phyloP scores from a whole-genome alignment of 1,284 basidiomycete species.

The Sporisorium sorghi region DNA sequence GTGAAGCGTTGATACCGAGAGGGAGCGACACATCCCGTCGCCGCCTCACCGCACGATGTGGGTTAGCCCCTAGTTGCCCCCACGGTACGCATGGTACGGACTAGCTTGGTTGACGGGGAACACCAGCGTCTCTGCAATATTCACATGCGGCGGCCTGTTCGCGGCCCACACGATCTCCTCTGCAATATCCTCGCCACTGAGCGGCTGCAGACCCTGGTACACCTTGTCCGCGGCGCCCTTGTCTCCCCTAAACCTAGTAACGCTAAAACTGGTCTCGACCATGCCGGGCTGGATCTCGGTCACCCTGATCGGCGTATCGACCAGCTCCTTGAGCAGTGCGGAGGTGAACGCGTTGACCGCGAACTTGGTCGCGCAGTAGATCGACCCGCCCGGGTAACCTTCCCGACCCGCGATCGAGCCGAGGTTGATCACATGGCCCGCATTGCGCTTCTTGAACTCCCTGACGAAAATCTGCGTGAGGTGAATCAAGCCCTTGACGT shows the following conservation, averaged over 20 bases:
- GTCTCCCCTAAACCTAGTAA: constrained; percentile 59
- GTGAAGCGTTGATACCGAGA: no score
- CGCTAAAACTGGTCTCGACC: constrained; percentile 78
- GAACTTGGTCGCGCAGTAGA: constrained; percentile 76
- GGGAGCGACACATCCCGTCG: no score
- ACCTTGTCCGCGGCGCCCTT: constrained; percentile 59
- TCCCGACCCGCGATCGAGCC: constrained; percentile 93
- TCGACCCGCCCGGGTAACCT: constrained; percentile 76
- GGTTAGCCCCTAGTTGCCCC: constrained; percentile 25
- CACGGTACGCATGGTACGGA: constrained; percentile 58
- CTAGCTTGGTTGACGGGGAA: constrained; percentile 65
- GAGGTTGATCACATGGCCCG: constrained; percentile 94
- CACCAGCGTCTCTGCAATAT: constrained; percentile 61
- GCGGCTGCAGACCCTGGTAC: constrained; percentile 64
- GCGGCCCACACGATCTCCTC: constrained; percentile 98
- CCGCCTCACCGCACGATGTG: no score
- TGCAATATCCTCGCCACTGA: constrained; percentile 72
- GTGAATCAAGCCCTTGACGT: constrained; percentile 87
- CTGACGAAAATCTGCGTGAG: constrained; percentile 77
- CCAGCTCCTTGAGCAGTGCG: constrained; percentile 83
- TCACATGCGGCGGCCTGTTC: constrained; percentile 73
- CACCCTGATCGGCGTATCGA: constrained; percentile 77
- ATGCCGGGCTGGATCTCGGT: constrained; percentile 75
- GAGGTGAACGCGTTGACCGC: constrained; percentile 90
- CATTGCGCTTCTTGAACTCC: constrained; percentile 87